Percentiles rank a stretch among this genome's conserved stretches.
These are phyloP conservation scores for Geosmithia morbida DNA, from an alignment of 2,329 filamentous ascomycete species.

Conservation along the genomic window DNA sequence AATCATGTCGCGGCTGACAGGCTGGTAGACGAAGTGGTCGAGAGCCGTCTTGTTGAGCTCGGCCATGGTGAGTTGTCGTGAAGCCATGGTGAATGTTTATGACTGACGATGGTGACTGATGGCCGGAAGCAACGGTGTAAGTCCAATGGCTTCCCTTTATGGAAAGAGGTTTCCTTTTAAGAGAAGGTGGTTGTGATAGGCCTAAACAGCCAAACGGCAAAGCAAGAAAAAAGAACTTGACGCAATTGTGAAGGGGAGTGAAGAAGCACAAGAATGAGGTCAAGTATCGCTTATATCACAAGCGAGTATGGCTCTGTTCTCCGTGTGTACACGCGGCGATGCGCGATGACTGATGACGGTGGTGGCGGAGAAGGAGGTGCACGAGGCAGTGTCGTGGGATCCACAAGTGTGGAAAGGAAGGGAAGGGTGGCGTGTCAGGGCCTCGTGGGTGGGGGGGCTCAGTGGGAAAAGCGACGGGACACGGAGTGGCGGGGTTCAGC, in stretches of 20 bases:
- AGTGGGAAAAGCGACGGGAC: too few relatives aligned
- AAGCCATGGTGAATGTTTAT: conserved; percentile 30
- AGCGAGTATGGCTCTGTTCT: not conserved
- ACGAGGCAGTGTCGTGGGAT: not conserved
- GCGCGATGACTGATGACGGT: not conserved
- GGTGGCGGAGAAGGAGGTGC: not conserved
- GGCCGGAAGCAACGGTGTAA: not conserved
- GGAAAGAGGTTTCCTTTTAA: not conserved
- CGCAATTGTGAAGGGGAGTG: not conserved
- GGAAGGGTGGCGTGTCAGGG: not conserved
- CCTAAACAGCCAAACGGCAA: not conserved
- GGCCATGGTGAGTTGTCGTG: conserved; percentile 29
- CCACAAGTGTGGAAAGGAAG: not conserved
- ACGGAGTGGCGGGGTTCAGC: not conserved
- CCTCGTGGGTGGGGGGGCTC: too few relatives aligned
- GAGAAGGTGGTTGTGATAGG: not conserved
- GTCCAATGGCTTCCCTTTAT: conserved; percentile 1
- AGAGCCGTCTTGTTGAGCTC: conserved; percentile 61
- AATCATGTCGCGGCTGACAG: conserved; percentile 66
- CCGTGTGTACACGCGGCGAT: not conserved
- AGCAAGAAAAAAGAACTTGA: not conserved
- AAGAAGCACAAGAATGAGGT: not conserved
- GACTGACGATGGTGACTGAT: not conserved
- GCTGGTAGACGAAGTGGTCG: conserved; percentile 66
- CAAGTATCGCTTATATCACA: not conserved